Conservation (phyloP, 2,329 filamentous ascomycete species). For the Chrysoporthe austroafricana region DNA sequence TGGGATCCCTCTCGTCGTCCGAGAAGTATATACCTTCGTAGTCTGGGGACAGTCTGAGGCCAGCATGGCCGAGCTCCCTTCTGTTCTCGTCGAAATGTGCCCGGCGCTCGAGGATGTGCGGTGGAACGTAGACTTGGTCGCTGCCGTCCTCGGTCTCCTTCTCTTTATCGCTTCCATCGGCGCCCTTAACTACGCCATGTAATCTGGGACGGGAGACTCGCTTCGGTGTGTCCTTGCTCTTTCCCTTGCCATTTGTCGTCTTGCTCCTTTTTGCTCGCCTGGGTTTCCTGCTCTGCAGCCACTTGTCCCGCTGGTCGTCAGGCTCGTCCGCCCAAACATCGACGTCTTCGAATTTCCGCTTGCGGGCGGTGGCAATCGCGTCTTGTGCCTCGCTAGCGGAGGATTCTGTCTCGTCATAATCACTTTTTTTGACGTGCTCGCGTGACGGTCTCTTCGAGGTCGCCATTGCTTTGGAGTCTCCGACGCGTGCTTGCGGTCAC, state of each 20-base stretch:
- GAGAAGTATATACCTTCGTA: slow-evolving; percentile 78
- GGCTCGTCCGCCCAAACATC: slow-evolving; percentile 52
- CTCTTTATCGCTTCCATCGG: slow-evolving; percentile 20
- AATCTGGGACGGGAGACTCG: slow-evolving; percentile 13
- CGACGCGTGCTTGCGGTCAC: neutral
- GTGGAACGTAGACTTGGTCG: slow-evolving; percentile 60
- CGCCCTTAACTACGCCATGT: slow-evolving; percentile 2
- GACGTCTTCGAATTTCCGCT: slow-evolving; percentile 19
- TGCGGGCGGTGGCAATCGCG: slow-evolving; percentile 4
- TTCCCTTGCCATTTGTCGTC: slow-evolving; percentile 39
- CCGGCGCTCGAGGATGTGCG: slow-evolving; percentile 73
- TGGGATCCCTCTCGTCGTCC: slow-evolving; percentile 60
- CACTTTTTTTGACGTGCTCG: slow-evolving; percentile 12
- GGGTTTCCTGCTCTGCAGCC: slow-evolving; percentile 53
- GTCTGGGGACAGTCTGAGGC: slow-evolving; percentile 75
- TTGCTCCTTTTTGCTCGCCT: slow-evolving; percentile 53
- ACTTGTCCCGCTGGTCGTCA: slow-evolving; percentile 63
- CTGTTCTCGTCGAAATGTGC: slow-evolving; percentile 68
- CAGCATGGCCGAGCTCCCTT: slow-evolving; percentile 65
- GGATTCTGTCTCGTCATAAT: slow-evolving; percentile 32
- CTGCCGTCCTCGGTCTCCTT: slow-evolving; percentile 35
- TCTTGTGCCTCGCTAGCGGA: slow-evolving; percentile 20
- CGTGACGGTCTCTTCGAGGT: slow-evolving; percentile 32
- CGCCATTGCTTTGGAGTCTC: slow-evolving; percentile 48
- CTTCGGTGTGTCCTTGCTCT: slow-evolving; percentile 24